Conservation (phyloP, 2,329 filamentous ascomycete species). For the Plenodomus tracheiphilus region DNA sequence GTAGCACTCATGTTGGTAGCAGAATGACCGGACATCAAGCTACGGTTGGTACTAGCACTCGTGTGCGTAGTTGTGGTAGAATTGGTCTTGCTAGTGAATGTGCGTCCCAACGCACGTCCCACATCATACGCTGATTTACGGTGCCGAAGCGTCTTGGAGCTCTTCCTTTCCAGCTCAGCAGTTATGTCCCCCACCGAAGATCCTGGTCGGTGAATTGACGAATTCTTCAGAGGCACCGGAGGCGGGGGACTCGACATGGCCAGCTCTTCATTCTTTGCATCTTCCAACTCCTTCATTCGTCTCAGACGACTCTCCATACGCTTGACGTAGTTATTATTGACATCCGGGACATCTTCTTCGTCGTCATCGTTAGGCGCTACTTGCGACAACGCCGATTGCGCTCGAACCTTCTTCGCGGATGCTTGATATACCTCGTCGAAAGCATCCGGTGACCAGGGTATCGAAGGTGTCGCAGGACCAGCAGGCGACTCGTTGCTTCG, state of each 20-base stretch:
- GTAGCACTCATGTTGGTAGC: slow-evolving; percentile 91
- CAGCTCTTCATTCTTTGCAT: slow-evolving; percentile 45
- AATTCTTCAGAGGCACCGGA: slow-evolving; percentile 64
- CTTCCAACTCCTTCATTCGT: slow-evolving; percentile 63
- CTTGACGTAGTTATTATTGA: slow-evolving; percentile 86
- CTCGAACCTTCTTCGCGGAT: slow-evolving; percentile 44
- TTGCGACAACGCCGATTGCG: slow-evolving; percentile 76
- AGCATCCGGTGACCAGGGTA: slow-evolving; percentile 89
- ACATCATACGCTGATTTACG: slow-evolving; percentile 82
- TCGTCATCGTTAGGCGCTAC: slow-evolving; percentile 58
- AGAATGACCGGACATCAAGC: slow-evolving; percentile 90
- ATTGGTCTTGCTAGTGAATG: slow-evolving; percentile 86
- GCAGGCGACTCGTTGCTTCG: slow-evolving; percentile 55
- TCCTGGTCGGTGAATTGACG: slow-evolving; percentile 45
- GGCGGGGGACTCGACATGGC: slow-evolving; percentile 53
- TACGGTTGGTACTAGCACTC: slow-evolving; percentile 76
- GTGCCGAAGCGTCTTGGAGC: slow-evolving; percentile 52
- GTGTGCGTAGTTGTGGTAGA: slow-evolving; percentile 66
- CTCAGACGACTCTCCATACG: slow-evolving; percentile 85
- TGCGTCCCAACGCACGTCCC: slow-evolving; percentile 70
- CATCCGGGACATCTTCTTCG: slow-evolving; percentile 66
- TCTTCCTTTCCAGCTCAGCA: slow-evolving; percentile 33
- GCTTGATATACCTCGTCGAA: slow-evolving; percentile 65
- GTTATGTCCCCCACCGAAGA: slow-evolving; percentile 42
- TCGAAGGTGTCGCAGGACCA: slow-evolving; percentile 61